phyloP scores from a whole-genome alignment of 1,284 basidiomycete genomes.

The Irpex sp. region DNA sequence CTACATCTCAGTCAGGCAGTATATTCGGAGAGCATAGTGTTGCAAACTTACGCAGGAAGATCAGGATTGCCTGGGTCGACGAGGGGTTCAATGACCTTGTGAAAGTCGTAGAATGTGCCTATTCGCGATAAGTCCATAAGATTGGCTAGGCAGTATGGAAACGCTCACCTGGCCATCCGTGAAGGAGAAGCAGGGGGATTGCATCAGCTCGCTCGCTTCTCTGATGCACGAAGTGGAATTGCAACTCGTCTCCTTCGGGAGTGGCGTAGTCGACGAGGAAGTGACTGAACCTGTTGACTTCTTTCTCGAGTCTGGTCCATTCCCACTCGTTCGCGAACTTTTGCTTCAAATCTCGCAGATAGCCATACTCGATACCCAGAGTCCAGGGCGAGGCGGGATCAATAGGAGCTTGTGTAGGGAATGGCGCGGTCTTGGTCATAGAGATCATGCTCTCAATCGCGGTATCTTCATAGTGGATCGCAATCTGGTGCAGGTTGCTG shows the following conservation, averaged over 20 bases:
- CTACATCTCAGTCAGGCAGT: not conserved
- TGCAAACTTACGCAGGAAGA: constrained; percentile 7
- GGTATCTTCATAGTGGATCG: not conserved
- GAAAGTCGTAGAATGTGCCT: constrained; percentile 17
- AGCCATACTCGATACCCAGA: not conserved
- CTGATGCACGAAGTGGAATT: constrained; percentile 15
- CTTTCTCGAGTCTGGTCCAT: constrained; percentile 13
- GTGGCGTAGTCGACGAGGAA: constrained; percentile 8
- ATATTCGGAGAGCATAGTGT: not conserved
- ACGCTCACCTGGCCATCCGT: constrained; percentile 16
- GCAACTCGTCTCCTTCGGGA: constrained; percentile 6
- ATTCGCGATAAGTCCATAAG: not conserved
- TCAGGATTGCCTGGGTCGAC: constrained; percentile 11
- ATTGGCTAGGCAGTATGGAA: not conserved
- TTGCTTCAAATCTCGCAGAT: not conserved
- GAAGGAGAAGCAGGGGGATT: constrained; percentile 12
- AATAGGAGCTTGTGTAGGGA: not conserved
- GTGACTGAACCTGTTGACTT: constrained; percentile 14
- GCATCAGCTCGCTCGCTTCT: constrained; percentile 11
- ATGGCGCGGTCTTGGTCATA: not conserved
- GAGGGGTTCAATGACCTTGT: constrained; percentile 10
- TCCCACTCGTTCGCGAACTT: constrained; percentile 1
- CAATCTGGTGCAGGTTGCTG: not conserved
- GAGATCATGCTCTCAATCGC: not conserved
- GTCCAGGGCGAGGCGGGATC: not conserved